Percentiles rank a stretch among this genome's conserved stretches.
Evolutionary conservation across 1,284 basidiomycete species (phyloP).

Genomic region (Anthracocystis panici-leucophaei): DNA sequence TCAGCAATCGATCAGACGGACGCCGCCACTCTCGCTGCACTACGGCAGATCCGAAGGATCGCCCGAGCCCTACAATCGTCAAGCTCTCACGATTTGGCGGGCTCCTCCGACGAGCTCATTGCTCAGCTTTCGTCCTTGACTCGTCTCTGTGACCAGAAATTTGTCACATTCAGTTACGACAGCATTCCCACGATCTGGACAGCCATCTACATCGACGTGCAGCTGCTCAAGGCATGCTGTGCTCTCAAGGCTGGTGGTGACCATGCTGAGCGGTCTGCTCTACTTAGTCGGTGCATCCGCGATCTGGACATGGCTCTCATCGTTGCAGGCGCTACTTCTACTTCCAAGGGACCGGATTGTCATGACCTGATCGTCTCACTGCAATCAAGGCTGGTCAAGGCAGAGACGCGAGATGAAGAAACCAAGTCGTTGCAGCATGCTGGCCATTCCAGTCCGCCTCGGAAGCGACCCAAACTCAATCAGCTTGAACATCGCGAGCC

Average conservation of each 20-base stretch:
- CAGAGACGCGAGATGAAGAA: not conserved
- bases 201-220: constrained; percentile 71
- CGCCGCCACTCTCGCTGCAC: constrained; percentile 8
- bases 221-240: constrained; percentile 36
- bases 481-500: not conserved
- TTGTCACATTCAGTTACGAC: constrained; percentile 71
- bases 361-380: constrained; percentile 70
- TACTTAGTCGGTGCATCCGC: constrained; percentile 70
- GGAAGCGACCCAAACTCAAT: constrained; percentile 6
- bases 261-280: not conserved
- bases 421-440: not conserved
- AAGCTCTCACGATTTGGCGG: not conserved
- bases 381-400: constrained; percentile 7
- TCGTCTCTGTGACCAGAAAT: constrained; percentile 70
- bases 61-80: not conserved
- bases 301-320: constrained; percentile 84
- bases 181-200: constrained; percentile 70
- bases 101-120: not conserved
- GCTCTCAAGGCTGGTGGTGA: not conserved
- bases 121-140: constrained; percentile 61
- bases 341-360: constrained; percentile 32
- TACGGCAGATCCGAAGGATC: not conserved
- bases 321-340: constrained; percentile 76
- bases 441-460: not conserved
- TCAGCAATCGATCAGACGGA: not conserved